phyloP scores from a whole-genome alignment of 495 filamentous ascomycete species.

The Penicillium pulvis region DNA sequence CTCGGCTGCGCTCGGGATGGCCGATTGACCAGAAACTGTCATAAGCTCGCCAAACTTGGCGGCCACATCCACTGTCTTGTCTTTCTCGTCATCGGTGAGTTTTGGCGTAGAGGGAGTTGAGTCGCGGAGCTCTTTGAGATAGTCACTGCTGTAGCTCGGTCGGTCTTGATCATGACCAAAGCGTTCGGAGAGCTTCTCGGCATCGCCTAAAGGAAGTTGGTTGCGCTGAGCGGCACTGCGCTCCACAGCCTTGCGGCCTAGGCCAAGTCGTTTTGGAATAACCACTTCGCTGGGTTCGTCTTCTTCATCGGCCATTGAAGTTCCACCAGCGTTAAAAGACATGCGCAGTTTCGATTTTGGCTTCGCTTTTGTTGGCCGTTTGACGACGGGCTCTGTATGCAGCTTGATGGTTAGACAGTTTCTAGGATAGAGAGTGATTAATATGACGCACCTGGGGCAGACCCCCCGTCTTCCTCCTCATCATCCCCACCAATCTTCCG shows the following conservation, averaged over 20 bases:
- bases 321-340: conserved; percentile 71
- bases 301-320: conserved; percentile 54
- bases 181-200: conserved; percentile 54
- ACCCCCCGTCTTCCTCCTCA: conserved; percentile 54
- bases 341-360: conserved; percentile 66
- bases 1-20: conserved; percentile 82
- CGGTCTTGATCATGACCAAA: conserved; percentile 65
- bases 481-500: conserved; percentile 73
- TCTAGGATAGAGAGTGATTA: neutral
- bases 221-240: conserved; percentile 65
- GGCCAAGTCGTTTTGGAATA: conserved; percentile 67
- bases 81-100: conserved; percentile 51
- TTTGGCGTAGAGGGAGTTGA: conserved; percentile 81
- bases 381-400: conserved; percentile 43
- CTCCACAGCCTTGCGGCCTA: conserved; percentile 71
- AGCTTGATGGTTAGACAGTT: conserved; percentile 16
- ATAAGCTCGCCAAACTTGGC: conserved; percentile 63
- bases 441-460: conserved; percentile 30
- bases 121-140: conserved; percentile 78
- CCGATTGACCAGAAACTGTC: conserved; percentile 34
- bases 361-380: conserved; percentile 59
- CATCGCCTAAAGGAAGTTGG: conserved; percentile 39
- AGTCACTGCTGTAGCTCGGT: conserved; percentile 84
- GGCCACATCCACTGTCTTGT: conserved; percentile 65
- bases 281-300: conserved; percentile 60